phyloP scores from a whole-genome alignment of 108 stramenopile species.

The Nitzschia putrida region DNA sequence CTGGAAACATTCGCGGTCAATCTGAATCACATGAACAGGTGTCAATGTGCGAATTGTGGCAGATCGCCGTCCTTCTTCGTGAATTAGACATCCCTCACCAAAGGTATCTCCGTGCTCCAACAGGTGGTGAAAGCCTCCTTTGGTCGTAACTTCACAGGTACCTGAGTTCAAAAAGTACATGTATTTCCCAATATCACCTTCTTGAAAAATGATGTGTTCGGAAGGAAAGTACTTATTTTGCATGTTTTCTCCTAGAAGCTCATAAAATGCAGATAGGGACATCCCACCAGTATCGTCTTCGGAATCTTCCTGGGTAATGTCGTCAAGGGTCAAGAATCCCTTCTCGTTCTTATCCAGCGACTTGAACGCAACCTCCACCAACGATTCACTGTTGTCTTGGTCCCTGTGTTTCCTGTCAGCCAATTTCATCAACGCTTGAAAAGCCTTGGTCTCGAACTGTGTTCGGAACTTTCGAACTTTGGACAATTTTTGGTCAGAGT shows the following conservation, averaged over 20 bases:
- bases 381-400: constrained; percentile 25
- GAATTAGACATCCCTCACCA: constrained; percentile 64
- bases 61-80: constrained; percentile 41
- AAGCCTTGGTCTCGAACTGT: constrained; percentile 59
- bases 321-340: constrained; percentile 31
- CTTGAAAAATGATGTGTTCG: constrained; percentile 56
- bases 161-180: constrained; percentile 76
- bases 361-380: constrained; percentile 63
- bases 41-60: constrained; percentile 61
- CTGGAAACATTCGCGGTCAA: constrained; percentile 62
- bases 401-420: constrained; percentile 49
- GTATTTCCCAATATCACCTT: constrained; percentile 59
- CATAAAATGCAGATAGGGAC: constrained; percentile 52
- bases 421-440: constrained; percentile 53
- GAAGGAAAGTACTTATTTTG: constrained; percentile 60
- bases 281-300: constrained; percentile 37
- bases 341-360: constrained; percentile 41
- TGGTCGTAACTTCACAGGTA: constrained; percentile 56
- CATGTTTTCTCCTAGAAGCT: constrained; percentile 70
- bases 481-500: constrained; percentile 59
- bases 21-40: constrained; percentile 68
- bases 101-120: constrained; percentile 58
- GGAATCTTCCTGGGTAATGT: constrained; percentile 10
- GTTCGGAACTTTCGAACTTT: constrained; percentile 59
- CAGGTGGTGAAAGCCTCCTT: constrained; percentile 49